Conservation (phyloP, 2,329 filamentous ascomycete species). For the Cryphonectria nitschkei region DNA sequence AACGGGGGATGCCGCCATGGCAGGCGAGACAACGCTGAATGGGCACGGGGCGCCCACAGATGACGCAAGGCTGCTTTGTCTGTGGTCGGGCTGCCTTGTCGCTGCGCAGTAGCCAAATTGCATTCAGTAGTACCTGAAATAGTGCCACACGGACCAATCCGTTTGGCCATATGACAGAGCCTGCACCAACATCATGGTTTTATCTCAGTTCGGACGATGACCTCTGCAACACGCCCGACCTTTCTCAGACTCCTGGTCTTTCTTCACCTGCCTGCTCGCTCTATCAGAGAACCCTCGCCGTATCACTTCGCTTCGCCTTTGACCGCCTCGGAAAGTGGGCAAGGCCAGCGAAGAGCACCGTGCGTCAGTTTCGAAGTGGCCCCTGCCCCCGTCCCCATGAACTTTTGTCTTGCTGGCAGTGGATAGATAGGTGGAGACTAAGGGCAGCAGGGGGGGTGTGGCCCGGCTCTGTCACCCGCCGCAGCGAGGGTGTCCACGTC, state of each 20-base stretch:
- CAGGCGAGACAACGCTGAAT: not conserved
- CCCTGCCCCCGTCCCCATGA: not conserved
- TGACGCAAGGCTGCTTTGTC: not conserved
- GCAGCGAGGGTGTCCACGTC: conserved; percentile 3
- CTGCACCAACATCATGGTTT: not conserved
- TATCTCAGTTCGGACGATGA: not conserved
- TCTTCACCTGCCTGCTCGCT: not conserved
- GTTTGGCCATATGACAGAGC: not conserved
- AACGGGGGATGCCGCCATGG: not conserved
- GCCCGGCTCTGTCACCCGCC: conserved; percentile 6
- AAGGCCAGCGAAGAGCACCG: conserved; percentile 17
- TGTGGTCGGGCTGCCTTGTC: not conserved
- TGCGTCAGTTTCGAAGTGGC: conserved; percentile 19
- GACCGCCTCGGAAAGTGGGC: conserved; percentile 18
- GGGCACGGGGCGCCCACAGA: not conserved
- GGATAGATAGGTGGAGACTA: not conserved
- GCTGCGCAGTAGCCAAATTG: not conserved
- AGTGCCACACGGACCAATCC: conserved; percentile 7
- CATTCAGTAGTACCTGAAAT: not conserved
- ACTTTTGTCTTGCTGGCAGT: conserved; percentile 11
- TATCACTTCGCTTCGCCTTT: conserved; percentile 8
- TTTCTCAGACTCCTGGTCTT: not conserved
- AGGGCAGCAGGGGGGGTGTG: conserved; percentile 13
- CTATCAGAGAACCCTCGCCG: not conserved
- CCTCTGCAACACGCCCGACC: conserved; percentile 1